Evolutionary conservation across 768 basidiomycete species (phyloP).

Genomic region (Phaeotremella fagi): DNA sequence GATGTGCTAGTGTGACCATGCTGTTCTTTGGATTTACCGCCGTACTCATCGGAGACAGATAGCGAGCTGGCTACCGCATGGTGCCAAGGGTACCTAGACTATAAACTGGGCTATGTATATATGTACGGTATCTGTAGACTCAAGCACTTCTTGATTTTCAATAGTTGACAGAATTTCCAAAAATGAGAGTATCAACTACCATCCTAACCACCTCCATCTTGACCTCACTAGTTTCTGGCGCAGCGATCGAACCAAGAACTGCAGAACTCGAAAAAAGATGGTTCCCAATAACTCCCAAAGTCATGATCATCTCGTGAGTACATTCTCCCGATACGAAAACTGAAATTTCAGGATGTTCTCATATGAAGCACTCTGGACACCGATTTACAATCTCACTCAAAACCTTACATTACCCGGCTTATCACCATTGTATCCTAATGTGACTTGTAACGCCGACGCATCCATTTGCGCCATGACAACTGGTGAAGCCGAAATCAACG

Average conservation of each 20-base stretch:
- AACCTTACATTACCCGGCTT: conserved; percentile 51
- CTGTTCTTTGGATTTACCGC: no score
- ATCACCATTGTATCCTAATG: conserved; percentile 50
- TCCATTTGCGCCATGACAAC: conserved; percentile 50
- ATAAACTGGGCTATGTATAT: no score
- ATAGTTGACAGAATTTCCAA: no score
- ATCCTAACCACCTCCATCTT: no score
- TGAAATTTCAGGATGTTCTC: conserved; percentile 28
- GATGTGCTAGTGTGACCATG: no score
- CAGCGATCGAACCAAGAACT: neutral
- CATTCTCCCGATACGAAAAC: neutral
- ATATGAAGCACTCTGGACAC: conserved; percentile 40
- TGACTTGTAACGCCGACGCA: conserved; percentile 48
- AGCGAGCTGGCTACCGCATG: no score
- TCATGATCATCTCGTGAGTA: conserved; percentile 37
- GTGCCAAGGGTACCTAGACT: no score
- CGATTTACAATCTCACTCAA: conserved; percentile 35
- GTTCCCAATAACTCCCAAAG: conserved; percentile 29
- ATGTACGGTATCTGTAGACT: no score
- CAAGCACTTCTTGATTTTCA: no score
- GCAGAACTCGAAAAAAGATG: neutral
- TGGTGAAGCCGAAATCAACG: conserved; percentile 53
- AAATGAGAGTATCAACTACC: no score
- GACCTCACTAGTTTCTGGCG: neutral
- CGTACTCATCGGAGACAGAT: no score